Conservation (phyloP, 1,284 basidiomycete genomes). For the Thelephora terrestris region DNA sequence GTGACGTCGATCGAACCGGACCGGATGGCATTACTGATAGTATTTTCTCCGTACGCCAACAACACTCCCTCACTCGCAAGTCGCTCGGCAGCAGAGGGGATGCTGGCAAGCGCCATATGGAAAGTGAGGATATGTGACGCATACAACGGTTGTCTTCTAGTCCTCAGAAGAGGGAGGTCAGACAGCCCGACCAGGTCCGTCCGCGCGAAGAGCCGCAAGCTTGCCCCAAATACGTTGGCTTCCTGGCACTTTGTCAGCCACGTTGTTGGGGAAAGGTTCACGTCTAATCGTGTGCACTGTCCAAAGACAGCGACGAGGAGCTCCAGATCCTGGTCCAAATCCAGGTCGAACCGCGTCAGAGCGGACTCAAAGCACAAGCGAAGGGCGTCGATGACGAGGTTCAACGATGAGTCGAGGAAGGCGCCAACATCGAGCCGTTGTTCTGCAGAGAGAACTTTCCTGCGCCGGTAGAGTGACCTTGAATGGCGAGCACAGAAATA, state of each 20-base stretch:
- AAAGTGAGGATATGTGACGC: conserved; percentile 71
- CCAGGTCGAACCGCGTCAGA: conserved; percentile 42
- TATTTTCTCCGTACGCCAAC: conserved; percentile 76
- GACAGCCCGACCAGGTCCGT: conserved; percentile 62
- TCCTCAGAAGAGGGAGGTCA: conserved; percentile 48
- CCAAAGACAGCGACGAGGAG: conserved; percentile 76
- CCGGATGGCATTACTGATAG: conserved; percentile 66
- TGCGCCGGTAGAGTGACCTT: conserved; percentile 35
- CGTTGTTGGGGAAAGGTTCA: conserved; percentile 50
- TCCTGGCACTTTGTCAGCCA: conserved; percentile 82
- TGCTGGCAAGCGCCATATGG: conserved; percentile 77
- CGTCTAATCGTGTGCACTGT: conserved; percentile 60
- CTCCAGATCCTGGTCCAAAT: conserved; percentile 73
- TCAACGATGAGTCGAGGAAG: conserved; percentile 54
- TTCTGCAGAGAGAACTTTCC: conserved; percentile 46
- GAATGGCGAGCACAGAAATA: conserved; percentile 68
- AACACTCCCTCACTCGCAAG: conserved; percentile 80
- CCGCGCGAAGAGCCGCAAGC: conserved; percentile 65
- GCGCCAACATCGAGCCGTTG: conserved; percentile 47
- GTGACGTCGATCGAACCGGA: conserved; percentile 62
- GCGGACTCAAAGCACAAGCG: conserved; percentile 61
- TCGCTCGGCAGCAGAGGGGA: conserved; percentile 71
- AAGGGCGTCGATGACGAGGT: conserved; percentile 60
- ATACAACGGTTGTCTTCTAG: conserved; percentile 58
- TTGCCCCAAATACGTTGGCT: conserved; percentile 68